Percentiles rank a stretch among this genome's conserved stretches.
Evolutionary conservation across 805 yeast species (phyloP).

Genomic region (Candida boidinii): DNA sequence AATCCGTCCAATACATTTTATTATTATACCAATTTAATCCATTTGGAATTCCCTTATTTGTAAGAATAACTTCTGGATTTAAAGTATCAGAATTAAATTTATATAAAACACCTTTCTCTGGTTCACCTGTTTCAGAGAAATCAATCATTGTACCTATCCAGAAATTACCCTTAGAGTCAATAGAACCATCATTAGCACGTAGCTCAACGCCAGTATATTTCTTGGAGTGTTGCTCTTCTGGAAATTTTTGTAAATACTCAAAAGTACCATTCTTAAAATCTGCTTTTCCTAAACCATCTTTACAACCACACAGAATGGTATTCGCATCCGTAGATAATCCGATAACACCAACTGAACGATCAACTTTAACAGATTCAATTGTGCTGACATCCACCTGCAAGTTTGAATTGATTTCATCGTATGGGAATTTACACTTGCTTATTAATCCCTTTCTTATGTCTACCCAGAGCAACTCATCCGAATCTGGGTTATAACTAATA

Average conservation of each 20-base stretch:
- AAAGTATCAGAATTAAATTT: conserved; percentile 25
- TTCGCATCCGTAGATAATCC: conserved; percentile 53
- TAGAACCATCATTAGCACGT: conserved; percentile 77
- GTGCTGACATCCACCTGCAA: too few species aligned
- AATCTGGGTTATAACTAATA: conserved; percentile 49
- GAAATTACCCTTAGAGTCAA: conserved; percentile 68
- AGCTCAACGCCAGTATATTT: conserved; percentile 20
- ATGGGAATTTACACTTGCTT: conserved; percentile 26
- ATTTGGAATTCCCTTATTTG: conserved; percentile 54
- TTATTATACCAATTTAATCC: conserved; percentile 54
- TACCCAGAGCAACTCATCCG: conserved; percentile 43
- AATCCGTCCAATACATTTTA: conserved; percentile 45
- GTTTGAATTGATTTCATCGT: conserved; percentile 8
- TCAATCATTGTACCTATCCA: conserved; percentile 75
- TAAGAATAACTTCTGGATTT: too few species aligned
- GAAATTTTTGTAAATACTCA: conserved; percentile 28
- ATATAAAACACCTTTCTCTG: conserved; percentile 49
- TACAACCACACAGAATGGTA: conserved; percentile 50
- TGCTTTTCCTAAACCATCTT: conserved; percentile 54
- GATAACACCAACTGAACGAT: conserved; percentile 59
- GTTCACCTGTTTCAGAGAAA: conserved; percentile 13
- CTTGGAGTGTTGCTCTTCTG: conserved; percentile 28
- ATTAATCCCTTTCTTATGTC: conserved; percentile 32
- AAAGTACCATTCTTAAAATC: conserved; percentile 32
- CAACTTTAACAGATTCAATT: conserved; percentile 26